phyloP scores from a whole-genome alignment of 768 basidiomycete species.

The Terana coerulea region DNA sequence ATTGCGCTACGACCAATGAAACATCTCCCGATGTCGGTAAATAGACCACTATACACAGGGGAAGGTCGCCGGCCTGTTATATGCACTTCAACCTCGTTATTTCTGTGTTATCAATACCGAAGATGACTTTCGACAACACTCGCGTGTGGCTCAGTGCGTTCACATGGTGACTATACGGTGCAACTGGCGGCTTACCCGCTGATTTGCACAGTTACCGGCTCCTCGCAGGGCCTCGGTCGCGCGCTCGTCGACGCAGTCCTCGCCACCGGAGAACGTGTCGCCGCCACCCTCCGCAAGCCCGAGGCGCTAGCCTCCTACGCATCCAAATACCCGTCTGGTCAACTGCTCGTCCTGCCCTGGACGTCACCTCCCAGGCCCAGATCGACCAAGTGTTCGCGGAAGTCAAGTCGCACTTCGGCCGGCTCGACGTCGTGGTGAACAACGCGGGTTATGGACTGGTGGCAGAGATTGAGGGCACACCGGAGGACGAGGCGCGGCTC shows the following conservation, averaged over 20 bases:
- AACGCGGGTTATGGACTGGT: constrained; percentile 35
- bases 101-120: too few species aligned
- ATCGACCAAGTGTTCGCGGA: constrained; percentile 33
- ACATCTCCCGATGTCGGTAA: too few species aligned
- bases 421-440: constrained; percentile 43
- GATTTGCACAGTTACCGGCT: constrained; percentile 33
- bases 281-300: constrained; percentile 38
- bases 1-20: too few species aligned
- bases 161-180: neutral
- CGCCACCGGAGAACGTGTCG: constrained; percentile 33
- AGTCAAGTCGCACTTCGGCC: constrained; percentile 34
- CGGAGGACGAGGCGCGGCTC: constrained; percentile 29
- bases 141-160: constrained; percentile 5
- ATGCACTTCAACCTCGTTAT: too few species aligned
- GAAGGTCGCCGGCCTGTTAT: too few species aligned
- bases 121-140: too few species aligned
- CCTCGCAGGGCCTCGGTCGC: constrained; percentile 37
- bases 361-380: constrained; percentile 33
- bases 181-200: neutral
- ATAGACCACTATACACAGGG: too few species aligned
- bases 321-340: constrained; percentile 26
- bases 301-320: constrained; percentile 19
- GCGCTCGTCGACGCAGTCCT: constrained; percentile 32
- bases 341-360: constrained; percentile 36
- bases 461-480: constrained; percentile 35